phyloP scores from a whole-genome alignment of 2,329 filamentous ascomycete species.

The Metarhizium anisopliae region DNA sequence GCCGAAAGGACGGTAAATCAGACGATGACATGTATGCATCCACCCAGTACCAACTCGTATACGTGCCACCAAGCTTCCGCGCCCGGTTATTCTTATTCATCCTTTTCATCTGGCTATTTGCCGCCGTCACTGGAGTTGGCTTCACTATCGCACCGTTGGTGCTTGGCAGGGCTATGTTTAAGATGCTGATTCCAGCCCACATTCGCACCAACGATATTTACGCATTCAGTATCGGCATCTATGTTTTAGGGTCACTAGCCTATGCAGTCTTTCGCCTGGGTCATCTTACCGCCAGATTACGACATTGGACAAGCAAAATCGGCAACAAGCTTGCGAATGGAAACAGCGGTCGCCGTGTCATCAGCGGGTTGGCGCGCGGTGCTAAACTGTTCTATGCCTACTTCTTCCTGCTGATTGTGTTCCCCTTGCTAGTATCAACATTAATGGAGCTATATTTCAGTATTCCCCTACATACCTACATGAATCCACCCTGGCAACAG shows the following conservation, averaged over 20 bases:
- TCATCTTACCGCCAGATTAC: conserved; percentile 24
- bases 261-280: conserved; percentile 51
- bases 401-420: conserved; percentile 61
- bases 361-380: conserved; percentile 21
- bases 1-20: conserved; percentile 50
- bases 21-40: conserved; percentile 44
- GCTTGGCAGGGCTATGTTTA: conserved; percentile 73
- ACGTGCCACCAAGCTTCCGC: conserved; percentile 78
- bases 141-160: conserved; percentile 81
- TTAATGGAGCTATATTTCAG: conserved; percentile 83
- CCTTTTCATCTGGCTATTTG: conserved; percentile 85
- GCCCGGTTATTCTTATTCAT: conserved; percentile 78
- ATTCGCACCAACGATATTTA: conserved; percentile 89
- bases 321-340: conserved; percentile 14
- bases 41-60: conserved; percentile 60
- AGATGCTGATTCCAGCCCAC: conserved; percentile 59
- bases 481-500: conserved; percentile 33
- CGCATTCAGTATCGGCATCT: conserved; percentile 85
- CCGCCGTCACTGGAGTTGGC: conserved; percentile 75
- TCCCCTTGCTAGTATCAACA: conserved; percentile 72
- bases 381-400: conserved; percentile 63
- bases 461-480: conserved; percentile 76
- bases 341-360: conserved; percentile 15
- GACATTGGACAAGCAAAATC: conserved; percentile 18
- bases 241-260: conserved; percentile 60